Evolutionary conservation across 441 rosid genomes (phyloP).

Genomic region (Adansonia madagascariensis): DNA sequence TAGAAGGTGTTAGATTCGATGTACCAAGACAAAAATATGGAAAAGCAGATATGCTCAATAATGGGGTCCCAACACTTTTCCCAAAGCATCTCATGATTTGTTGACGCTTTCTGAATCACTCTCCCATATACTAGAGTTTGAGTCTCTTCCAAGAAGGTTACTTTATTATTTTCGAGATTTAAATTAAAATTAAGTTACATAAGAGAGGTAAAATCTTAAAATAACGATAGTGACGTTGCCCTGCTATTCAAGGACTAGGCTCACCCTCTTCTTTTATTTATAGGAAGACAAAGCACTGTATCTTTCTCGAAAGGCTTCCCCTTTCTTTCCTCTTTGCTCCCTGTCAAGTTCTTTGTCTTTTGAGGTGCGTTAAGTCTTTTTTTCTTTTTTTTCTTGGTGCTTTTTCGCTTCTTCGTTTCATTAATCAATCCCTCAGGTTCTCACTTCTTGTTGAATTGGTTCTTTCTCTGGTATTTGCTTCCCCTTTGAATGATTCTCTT

Average conservation of each 20-base stretch:
- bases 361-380: neutral
- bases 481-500: neutral
- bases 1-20: too few relatives aligned
- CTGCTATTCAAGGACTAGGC: too few relatives aligned
- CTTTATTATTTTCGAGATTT: too few relatives aligned
- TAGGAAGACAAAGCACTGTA: neutral
- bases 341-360: neutral
- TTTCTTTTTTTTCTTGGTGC: neutral
- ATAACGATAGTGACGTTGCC: too few relatives aligned
- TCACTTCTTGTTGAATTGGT: neutral
- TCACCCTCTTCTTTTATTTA: neutral
- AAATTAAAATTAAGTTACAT: too few relatives aligned
- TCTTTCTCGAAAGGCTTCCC: neutral
- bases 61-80: constrained; percentile 1
- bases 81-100: neutral
- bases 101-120: neutral
- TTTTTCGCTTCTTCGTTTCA: neutral
- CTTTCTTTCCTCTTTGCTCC: neutral
- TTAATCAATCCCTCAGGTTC: neutral
- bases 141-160: too few relatives aligned
- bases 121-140: neutral
- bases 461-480: neutral
- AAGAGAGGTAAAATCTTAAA: too few relatives aligned
- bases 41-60: neutral
- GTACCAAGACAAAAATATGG: too few relatives aligned